Percentiles rank a stretch among this genome's conserved stretches.
Evolutionary conservation across 805 yeast species (phyloP).

Genomic region (Pichia phayaonensis): DNA sequence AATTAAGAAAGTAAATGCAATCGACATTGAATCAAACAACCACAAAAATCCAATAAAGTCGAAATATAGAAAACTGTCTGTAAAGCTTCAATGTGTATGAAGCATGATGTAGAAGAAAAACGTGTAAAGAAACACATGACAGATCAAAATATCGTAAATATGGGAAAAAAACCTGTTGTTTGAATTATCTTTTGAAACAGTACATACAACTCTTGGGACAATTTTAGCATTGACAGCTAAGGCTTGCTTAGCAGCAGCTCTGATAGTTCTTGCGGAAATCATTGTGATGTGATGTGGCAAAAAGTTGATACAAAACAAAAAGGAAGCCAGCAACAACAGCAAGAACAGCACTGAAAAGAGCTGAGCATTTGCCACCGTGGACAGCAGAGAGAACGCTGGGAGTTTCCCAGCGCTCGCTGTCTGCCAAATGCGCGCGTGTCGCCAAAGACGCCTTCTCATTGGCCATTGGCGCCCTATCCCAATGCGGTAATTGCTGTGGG

Average conservation of each 20-base stretch:
- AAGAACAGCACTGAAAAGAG: slow-evolving; percentile 1
- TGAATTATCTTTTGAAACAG: not conserved
- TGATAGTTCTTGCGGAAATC: slow-evolving; percentile 83
- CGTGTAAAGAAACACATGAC: not conserved
- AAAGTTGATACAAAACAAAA: not conserved
- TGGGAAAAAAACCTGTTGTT: not conserved
- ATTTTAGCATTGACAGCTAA: slow-evolving; percentile 45
- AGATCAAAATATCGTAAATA: too few species aligned
- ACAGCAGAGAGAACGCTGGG: not conserved
- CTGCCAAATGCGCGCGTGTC: not conserved
- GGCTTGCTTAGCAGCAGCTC: slow-evolving; percentile 79
- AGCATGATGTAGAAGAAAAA: too few species aligned
- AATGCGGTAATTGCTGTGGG: not conserved
- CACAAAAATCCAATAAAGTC: not conserved
- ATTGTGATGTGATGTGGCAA: slow-evolving; percentile 31
- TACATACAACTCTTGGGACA: slow-evolving; percentile 40
- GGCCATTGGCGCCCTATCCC: not conserved
- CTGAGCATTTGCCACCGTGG: not conserved
- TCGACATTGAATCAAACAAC: not conserved
- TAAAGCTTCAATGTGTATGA: too few species aligned
- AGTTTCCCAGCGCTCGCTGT: not conserved
- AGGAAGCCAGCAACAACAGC: not conserved
- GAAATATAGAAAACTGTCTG: not conserved
- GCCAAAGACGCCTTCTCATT: not conserved
- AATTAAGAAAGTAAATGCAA: too few species aligned